These are phyloP conservation scores for Tolypocladium nubicola DNA, from an alignment of 2,329 filamentous ascomycete genomes.

Conservation along the genomic window DNA sequence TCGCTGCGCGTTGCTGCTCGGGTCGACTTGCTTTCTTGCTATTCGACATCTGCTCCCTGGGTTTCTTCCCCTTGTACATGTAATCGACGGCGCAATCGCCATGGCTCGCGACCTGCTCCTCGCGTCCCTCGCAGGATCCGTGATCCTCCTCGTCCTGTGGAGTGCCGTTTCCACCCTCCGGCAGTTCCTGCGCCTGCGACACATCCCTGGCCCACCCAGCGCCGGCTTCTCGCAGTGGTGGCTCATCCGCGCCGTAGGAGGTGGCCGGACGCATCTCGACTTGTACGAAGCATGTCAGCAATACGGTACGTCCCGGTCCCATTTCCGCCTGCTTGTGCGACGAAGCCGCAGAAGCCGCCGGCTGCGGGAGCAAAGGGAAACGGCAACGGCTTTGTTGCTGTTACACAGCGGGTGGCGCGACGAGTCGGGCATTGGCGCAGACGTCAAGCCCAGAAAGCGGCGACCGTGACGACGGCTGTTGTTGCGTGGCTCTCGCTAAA, in stretches of 20 bases:
- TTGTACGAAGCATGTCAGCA: slow-evolving; percentile 22
- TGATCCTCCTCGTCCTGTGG: not conserved
- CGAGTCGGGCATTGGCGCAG: not conserved
- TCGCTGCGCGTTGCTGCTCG: not conserved
- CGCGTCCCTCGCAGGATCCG: not conserved
- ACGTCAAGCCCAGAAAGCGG: not conserved
- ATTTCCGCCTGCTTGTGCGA: not conserved
- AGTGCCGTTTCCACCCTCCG: not conserved
- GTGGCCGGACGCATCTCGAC: slow-evolving; percentile 23
- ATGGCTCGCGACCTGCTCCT: not conserved
- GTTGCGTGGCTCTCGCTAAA: not conserved
- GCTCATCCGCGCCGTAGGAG: slow-evolving; percentile 19
- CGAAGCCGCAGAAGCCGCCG: not conserved
- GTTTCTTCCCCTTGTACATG: not conserved
- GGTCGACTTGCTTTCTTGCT: not conserved
- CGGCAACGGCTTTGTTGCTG: not conserved
- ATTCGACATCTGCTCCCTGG: not conserved
- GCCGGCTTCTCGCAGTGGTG: slow-evolving; percentile 29
- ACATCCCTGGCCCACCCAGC: slow-evolving; percentile 26
- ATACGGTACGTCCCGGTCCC: slow-evolving; percentile 17
- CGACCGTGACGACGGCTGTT: not conserved
- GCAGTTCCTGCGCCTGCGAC: slow-evolving; percentile 25
- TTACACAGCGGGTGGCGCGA: not conserved
- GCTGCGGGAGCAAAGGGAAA: not conserved
- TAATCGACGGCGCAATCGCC: not conserved